A percentile compares a stretch with the other conserved stretches of the same genome.
phyloP scores from a whole-genome alignment of 176 grass and related monocot genomes.

The Lolium multiflorum region DNA sequence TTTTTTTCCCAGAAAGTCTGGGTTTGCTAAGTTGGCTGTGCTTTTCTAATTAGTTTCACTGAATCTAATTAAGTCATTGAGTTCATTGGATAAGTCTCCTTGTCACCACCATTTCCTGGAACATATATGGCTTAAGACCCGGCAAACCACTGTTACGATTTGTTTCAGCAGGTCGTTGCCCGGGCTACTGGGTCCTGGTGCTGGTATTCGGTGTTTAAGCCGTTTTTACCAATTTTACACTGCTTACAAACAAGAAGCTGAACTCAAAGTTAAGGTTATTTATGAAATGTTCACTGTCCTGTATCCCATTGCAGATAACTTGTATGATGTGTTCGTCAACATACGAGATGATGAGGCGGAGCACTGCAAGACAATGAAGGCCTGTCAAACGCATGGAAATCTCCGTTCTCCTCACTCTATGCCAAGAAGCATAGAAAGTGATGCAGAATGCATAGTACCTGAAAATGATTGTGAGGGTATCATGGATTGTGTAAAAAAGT shows the following conservation, averaged over 20 bases:
- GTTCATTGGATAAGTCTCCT: not conserved
- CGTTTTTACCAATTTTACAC: not conserved
- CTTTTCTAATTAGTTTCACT: slow-evolving; percentile 17
- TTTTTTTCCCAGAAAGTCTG: too few species aligned
- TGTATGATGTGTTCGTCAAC: slow-evolving; percentile 87
- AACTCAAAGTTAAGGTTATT: not conserved
- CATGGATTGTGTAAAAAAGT: slow-evolving; percentile 37
- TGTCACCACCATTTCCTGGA: not conserved
- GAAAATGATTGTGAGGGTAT: slow-evolving; percentile 61
- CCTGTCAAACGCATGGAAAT: slow-evolving; percentile 81
- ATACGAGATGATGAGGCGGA: slow-evolving; percentile 84
- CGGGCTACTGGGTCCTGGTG: not conserved
- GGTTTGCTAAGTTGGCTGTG: not conserved
- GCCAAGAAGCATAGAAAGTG: slow-evolving; percentile 41
- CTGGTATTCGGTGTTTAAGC: not conserved
- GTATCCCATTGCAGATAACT: slow-evolving; percentile 61
- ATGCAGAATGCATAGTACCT: slow-evolving; percentile 20
- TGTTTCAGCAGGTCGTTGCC: not conserved
- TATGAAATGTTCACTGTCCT: slow-evolving; percentile 16
- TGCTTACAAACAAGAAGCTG: not conserved
- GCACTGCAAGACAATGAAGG: slow-evolving; percentile 95
- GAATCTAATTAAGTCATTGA: not conserved
- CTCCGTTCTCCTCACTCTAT: slow-evolving; percentile 78
- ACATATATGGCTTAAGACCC: not conserved
- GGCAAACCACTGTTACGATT: not conserved